These are phyloP conservation scores for Pleurotus pulmonarius DNA, from an alignment of 768 basidiomycete species.

Conservation along the genomic window DNA sequence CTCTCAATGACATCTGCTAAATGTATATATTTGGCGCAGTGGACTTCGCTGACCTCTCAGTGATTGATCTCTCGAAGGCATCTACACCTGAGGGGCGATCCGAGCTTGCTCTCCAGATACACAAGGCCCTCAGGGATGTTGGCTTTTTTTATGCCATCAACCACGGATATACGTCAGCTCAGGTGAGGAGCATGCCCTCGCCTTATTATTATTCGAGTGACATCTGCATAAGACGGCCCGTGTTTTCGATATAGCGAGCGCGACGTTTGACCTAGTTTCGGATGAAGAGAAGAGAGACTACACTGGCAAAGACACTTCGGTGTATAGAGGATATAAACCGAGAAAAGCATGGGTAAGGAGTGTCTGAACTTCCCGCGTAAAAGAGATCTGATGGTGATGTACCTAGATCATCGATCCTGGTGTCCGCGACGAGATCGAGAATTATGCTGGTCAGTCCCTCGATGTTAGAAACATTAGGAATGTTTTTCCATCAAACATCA, in stretches of 20 bases:
- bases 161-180: conserved; percentile 39
- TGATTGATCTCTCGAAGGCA: conserved; percentile 46
- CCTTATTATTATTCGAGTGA: not conserved
- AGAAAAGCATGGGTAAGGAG: conserved; percentile 42
- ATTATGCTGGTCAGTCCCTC: conserved; percentile 32
- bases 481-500: conserved; percentile 14
- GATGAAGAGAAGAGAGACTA: conserved; percentile 40
- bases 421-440: conserved; percentile 39
- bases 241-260: conserved; percentile 45
- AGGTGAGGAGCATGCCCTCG: conserved; percentile 23
- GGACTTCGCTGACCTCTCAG: conserved; percentile 44
- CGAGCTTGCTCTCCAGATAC: conserved; percentile 34
- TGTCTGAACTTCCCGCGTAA: not conserved
- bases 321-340: conserved; percentile 52
- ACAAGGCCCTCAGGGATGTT: conserved; percentile 37
- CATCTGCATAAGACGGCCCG: conserved; percentile 28
- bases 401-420: conserved; percentile 35
- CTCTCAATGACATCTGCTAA: no score
- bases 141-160: conserved; percentile 51
- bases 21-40: conserved; percentile 12
- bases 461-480: not conserved
- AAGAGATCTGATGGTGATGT: not conserved
- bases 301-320: conserved; percentile 35
- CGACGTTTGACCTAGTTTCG: conserved; percentile 35
- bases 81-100: conserved; percentile 31